These are phyloP conservation scores for Sphaerulina musiva DNA, from an alignment of 2,329 filamentous ascomycete genomes.

Conservation along the genomic window DNA sequence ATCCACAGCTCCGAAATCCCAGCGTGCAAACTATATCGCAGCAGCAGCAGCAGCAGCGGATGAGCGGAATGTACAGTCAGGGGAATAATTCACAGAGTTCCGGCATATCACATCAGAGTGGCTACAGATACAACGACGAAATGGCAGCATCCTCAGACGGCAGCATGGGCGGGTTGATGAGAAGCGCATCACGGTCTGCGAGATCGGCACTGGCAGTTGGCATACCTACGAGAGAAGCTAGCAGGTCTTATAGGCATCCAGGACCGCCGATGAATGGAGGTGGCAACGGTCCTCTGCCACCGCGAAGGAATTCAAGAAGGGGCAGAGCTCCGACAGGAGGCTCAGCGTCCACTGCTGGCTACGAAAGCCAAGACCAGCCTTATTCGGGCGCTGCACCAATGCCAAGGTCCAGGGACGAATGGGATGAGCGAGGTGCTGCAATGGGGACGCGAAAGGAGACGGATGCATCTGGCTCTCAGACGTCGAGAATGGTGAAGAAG, in stretches of 20 bases:
- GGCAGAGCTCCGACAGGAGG: slow-evolving; percentile 30
- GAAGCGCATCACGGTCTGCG: slow-evolving; percentile 58
- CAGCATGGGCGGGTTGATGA: slow-evolving; percentile 46
- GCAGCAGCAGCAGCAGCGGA: slow-evolving; percentile 29
- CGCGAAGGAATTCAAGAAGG: slow-evolving; percentile 69
- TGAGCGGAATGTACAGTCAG: slow-evolving; percentile 46
- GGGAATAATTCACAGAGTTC: slow-evolving; percentile 44
- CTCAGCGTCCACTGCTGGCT: slow-evolving; percentile 20
- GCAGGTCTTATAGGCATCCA: slow-evolving; percentile 58
- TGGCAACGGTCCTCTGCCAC: slow-evolving; percentile 54
- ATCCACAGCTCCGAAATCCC: slow-evolving; percentile 25
- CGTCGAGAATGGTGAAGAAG: slow-evolving; percentile 84
- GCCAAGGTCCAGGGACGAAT: slow-evolving; percentile 70
- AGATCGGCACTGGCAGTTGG: slow-evolving; percentile 53
- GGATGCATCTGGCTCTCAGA: slow-evolving; percentile 68
- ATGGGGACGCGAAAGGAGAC: slow-evolving; percentile 74
- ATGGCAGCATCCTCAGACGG: slow-evolving; percentile 27
- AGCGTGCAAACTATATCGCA: slow-evolving; percentile 24
- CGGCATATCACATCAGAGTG: slow-evolving; percentile 32
- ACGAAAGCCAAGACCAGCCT: slow-evolving; percentile 21
- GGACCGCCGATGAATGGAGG: slow-evolving; percentile 51
- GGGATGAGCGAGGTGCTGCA: slow-evolving; percentile 92
- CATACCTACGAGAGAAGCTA: slow-evolving; percentile 59
- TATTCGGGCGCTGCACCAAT: slow-evolving; percentile 44
- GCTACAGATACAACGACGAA: slow-evolving; percentile 46